phyloP scores from a whole-genome alignment of 2,329 filamentous ascomycete species.

The Colletotrichum sp. region DNA sequence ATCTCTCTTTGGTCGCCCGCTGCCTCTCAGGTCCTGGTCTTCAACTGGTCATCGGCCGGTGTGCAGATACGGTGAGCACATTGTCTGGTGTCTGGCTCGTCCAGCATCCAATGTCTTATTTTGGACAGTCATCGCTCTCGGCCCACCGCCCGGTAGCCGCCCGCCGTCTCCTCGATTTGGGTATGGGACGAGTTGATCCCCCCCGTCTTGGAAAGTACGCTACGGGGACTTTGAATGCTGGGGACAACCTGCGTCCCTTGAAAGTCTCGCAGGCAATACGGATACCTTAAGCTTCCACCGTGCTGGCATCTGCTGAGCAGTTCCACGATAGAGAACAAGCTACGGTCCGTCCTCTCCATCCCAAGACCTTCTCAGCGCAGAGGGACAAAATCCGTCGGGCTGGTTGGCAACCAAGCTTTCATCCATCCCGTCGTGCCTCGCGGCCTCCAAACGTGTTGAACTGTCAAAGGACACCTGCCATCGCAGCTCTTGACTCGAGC shows the following conservation, averaged over 20 bases:
- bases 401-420: neutral
- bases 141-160: neutral
- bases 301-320: neutral
- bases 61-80: neutral
- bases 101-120: neutral
- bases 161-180: neutral
- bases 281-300: neutral
- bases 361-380: neutral
- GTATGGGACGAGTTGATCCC: neutral
- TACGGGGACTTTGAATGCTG: neutral
- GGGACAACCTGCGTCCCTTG: neutral
- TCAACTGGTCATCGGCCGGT: neutral
- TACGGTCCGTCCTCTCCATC: neutral
- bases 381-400: neutral
- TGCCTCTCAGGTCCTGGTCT: neutral
- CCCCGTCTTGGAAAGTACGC: neutral
- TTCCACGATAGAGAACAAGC: neutral
- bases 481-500: conserved; percentile 17
- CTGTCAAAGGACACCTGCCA: conserved; percentile 7
- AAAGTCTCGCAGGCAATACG: neutral
- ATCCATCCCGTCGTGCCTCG: neutral
- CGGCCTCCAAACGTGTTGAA: neutral
- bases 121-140: neutral
- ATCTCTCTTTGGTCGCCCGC: neutral
- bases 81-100: neutral